Evolutionary conservation across 805 yeast genomes (phyloP), one percentile per base, ranked within the genome.

Genomic region (Lipomyces yamanashiensis): DNA sequence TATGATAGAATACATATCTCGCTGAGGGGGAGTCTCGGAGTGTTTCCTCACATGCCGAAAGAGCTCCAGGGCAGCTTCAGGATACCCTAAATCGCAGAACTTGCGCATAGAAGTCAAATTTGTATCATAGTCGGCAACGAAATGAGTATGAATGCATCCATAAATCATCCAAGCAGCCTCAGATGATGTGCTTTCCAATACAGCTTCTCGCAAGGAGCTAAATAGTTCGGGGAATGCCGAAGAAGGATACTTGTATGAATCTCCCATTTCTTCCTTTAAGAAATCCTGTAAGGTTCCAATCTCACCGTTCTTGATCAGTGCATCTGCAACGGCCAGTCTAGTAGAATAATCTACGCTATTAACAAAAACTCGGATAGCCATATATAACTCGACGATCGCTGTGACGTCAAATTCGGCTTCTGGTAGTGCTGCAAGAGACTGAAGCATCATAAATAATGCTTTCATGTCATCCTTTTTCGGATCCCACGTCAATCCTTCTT

Each of bases 21-120:
- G 74, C 28, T 51, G 61, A 13, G 70, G 68, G 15, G 68, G 70
- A 10, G 67, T 61, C 2, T 13, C 34, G 9, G 63, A 52, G 17
- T 51, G 68, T 69, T 79, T 78, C 67, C 86, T 83, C 76, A 88
- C 76, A 62, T 82, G 84, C 61, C 87, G 82, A 75, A 89, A 87
- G 13, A 88, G 80, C 34, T 80, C 75, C 58, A 87, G 78, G 0
- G 92, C 85, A 10, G 86, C 85, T 67, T 86, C 84, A 28, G 89
- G 85, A 41, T 88, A 76, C 34, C 79, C 80, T 15, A 82, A 75
- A 9, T 67, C 64, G 64, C 88, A 81, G 68, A 88, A 86, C 70
- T 81, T 82, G 67, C 80, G 75, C 78, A 89, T 81, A 1, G 86
- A 76, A 1, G 87, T 87, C 33, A 83, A 77, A 71, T 86, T 87